Conservation (phyloP, 2,329 filamentous ascomycete species). For the Diaporthe sp. region DNA sequence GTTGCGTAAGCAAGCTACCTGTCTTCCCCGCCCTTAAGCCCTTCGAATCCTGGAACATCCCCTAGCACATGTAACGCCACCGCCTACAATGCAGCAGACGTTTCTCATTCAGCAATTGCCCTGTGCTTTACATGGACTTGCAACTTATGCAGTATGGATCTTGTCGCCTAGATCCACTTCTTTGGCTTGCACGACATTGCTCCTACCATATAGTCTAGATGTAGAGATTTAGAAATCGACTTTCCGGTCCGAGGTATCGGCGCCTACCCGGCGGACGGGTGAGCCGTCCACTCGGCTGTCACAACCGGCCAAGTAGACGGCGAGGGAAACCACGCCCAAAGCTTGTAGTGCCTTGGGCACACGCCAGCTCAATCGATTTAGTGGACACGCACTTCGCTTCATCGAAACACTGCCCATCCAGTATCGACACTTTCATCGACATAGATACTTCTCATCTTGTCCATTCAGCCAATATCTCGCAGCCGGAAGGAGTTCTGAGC, state of each 20-base stretch:
- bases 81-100: not conserved
- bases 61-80: not conserved
- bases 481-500: no score
- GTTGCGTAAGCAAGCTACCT: conserved; percentile 6
- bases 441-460: not conserved
- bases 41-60: not conserved
- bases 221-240: not conserved
- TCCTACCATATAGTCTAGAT: not conserved
- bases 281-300: not conserved
- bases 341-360: no score
- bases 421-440: not conserved
- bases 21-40: conserved; percentile 14
- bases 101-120: not conserved
- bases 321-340: not conserved
- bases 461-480: not conserved
- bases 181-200: not conserved
- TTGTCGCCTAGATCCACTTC: not conserved
- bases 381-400: not conserved
- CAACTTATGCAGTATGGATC: not conserved
- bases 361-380: no score
- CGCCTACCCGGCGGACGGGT: not conserved
- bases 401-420: not conserved
- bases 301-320: not conserved
- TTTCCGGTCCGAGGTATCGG: not conserved
- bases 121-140: no score